Percentiles rank a stretch among this genome's conserved stretches.
These are phyloP conservation scores for Tetrapisispora pingtungensis DNA, from an alignment of 805 yeast genomes.

Conservation along the genomic window DNA sequence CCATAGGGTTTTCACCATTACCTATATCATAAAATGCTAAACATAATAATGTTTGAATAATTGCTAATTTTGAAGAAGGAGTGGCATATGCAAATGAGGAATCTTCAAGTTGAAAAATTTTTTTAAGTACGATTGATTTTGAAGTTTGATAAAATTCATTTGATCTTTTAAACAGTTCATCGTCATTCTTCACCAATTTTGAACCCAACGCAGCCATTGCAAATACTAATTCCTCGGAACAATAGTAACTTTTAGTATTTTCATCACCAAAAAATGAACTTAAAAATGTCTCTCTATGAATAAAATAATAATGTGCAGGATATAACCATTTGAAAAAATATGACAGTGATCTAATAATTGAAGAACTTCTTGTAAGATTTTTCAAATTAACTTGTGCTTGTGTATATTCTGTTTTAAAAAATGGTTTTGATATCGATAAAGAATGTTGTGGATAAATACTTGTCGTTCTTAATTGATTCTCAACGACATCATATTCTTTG, in stretches of 20 bases:
- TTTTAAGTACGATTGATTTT: slow-evolving; percentile 31
- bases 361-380: slow-evolving; percentile 17
- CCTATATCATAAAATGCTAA: slow-evolving; percentile 51
- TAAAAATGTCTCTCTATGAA: slow-evolving; percentile 49
- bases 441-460: slow-evolving; percentile 24
- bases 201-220: slow-evolving; percentile 49
- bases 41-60: slow-evolving; percentile 43
- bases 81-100: slow-evolving; percentile 16
- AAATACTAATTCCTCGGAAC: slow-evolving; percentile 41
- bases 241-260: slow-evolving; percentile 32
- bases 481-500: background rate
- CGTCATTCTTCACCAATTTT: slow-evolving; percentile 32
- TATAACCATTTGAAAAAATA: slow-evolving; percentile 47
- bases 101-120: slow-evolving; percentile 28
- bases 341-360: slow-evolving; percentile 19
- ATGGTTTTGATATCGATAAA: slow-evolving; percentile 14
- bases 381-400: slow-evolving; percentile 10
- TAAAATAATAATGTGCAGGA: slow-evolving; percentile 49
- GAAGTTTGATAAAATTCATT: slow-evolving; percentile 39
- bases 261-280: slow-evolving; percentile 41
- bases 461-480: slow-evolving; percentile 10
- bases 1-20: slow-evolving; percentile 43
- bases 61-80: slow-evolving; percentile 38
- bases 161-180: slow-evolving; percentile 30
- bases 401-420: slow-evolving; percentile 3